phyloP scores from a whole-genome alignment of 352 stramenopile species.

The Pythium coloratum region DNA sequence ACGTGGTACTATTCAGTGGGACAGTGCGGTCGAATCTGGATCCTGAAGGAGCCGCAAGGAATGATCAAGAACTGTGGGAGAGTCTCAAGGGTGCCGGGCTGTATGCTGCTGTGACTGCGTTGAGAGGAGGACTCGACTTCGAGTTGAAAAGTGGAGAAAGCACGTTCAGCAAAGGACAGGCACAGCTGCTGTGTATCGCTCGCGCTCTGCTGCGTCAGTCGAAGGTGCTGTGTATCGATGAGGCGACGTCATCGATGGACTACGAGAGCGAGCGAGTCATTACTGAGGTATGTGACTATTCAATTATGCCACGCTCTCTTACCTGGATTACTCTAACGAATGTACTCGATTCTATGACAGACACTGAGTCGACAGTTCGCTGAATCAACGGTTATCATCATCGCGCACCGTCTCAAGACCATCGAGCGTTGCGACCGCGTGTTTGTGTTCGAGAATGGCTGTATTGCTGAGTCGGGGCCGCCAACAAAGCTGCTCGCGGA shows the following conservation, averaged over 20 bases:
- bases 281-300: constrained; percentile 42
- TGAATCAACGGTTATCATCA: constrained; percentile 94
- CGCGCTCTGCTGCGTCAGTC: constrained; percentile 84
- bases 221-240: constrained; percentile 94
- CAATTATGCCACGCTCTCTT: neutral
- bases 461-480: constrained; percentile 49
- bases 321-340: no score
- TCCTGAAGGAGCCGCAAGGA: constrained; percentile 31
- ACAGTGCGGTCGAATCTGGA: constrained; percentile 88
- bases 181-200: constrained; percentile 75
- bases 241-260: constrained; percentile 91
- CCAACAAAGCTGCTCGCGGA: constrained; percentile 39
- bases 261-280: constrained; percentile 83
- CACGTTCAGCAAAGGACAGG: constrained; percentile 74
- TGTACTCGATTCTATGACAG: constrained; percentile 21
- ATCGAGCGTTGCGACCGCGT: constrained; percentile 94
- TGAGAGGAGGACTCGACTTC: constrained; percentile 54
- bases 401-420: constrained; percentile 96
- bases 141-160: constrained; percentile 41
- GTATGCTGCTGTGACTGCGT: constrained; percentile 40
- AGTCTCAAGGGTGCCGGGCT: constrained; percentile 50
- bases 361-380: constrained; percentile 92
- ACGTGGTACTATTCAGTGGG: constrained; percentile 79
- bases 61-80: constrained; percentile 63
- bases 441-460: constrained; percentile 60